Conservation (phyloP, 2,329 filamentous ascomycete genomes). For the Fusarium sp. region DNA sequence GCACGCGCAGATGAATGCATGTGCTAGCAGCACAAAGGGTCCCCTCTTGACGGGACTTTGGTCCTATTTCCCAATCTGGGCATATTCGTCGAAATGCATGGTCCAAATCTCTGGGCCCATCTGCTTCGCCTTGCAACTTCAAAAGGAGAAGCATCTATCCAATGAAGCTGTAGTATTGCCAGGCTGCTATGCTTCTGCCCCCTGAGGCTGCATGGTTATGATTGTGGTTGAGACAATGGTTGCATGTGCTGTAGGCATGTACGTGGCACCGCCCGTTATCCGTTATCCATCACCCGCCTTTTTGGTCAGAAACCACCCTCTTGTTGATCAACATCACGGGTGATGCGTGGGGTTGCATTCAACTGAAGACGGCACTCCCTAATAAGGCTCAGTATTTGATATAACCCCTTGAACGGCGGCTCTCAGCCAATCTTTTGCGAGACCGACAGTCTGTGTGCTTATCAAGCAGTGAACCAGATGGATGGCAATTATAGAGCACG, state of each 20-base stretch:
- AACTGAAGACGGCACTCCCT: constrained; percentile 3
- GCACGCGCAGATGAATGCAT: constrained; percentile 8
- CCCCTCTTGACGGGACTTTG: constrained; percentile 29
- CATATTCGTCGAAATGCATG: constrained; percentile 40
- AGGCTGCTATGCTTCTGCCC: constrained; percentile 33
- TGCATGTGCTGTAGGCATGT: constrained; percentile 14
- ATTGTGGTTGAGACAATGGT: constrained; percentile 4
- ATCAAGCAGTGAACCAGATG: constrained; percentile 9
- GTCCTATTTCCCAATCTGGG: constrained; percentile 32
- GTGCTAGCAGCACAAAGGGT: constrained; percentile 32
- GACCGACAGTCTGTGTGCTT: constrained; percentile 31
- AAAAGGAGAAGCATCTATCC: not conserved
- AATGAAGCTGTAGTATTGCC: constrained; percentile 33
- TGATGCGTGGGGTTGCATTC: constrained; percentile 26
- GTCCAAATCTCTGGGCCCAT: constrained; percentile 25
- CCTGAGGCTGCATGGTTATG: constrained; percentile 26
- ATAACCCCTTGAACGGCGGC: not conserved
- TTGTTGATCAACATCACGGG: constrained; percentile 36
- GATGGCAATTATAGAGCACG: not conserved
- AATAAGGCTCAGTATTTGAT: not conserved
- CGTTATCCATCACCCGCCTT: constrained; percentile 31
- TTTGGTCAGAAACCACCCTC: constrained; percentile 3
- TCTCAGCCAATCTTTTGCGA: constrained; percentile 25
- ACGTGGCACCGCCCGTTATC: constrained; percentile 40
- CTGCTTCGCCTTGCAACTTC: constrained; percentile 33